Conservation (phyloP, 768 basidiomycete species). For the Russula compacta region DNA sequence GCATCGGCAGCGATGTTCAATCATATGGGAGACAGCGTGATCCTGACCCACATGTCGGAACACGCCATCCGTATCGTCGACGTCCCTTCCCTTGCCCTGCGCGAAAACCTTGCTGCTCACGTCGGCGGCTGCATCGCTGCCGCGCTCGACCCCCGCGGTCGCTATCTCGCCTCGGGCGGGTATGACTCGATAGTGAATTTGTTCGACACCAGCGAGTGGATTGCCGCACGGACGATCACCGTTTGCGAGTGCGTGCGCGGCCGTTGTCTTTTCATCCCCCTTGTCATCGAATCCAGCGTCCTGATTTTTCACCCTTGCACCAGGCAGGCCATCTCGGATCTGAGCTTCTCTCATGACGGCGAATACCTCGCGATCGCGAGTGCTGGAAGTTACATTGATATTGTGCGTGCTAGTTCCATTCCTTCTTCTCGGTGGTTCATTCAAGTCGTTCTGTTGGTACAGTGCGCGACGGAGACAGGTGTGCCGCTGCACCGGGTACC, state of each 20-base stretch:
- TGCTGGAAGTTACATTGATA: constrained; percentile 65
- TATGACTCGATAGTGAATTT: constrained; percentile 77
- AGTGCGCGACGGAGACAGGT: constrained; percentile 77
- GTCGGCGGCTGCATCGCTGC: constrained; percentile 73
- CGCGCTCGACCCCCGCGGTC: constrained; percentile 72
- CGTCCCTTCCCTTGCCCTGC: constrained; percentile 50
- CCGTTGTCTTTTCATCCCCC: background rate
- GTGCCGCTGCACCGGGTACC: constrained; percentile 69
- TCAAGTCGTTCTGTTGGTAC: background rate
- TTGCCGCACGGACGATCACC: constrained; percentile 66
- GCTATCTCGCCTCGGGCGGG: constrained; percentile 73
- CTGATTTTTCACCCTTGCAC: background rate
- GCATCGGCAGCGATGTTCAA: constrained; percentile 70
- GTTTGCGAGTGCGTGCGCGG: constrained; percentile 61
- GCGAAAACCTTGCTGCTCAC: constrained; percentile 63
- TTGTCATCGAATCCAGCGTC: background rate
- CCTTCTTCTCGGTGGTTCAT: background rate
- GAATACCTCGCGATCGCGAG: constrained; percentile 76
- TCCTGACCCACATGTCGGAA: constrained; percentile 55
- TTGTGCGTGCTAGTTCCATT: constrained; percentile 32
- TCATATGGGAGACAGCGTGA: constrained; percentile 61
- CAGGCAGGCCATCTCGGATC: constrained; percentile 60
- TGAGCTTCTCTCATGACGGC: constrained; percentile 78
- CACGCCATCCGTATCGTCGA: constrained; percentile 60
- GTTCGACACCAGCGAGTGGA: constrained; percentile 75